Conservation (phyloP, 495 filamentous ascomycete species). For the Penicillium maclennaniae region DNA sequence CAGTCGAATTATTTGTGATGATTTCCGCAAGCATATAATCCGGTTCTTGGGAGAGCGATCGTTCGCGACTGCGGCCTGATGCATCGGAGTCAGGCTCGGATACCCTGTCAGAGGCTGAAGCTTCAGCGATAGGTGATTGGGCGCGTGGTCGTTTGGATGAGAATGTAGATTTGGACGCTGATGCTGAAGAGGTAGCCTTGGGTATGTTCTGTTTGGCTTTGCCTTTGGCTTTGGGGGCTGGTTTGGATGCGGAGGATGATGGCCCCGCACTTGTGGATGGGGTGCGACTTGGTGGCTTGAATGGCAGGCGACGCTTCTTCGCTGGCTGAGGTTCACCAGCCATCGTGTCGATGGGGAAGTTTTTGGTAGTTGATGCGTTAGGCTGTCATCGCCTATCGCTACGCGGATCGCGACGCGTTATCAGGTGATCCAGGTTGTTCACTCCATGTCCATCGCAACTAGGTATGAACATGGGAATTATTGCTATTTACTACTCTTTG, state of each 20-base stretch:
- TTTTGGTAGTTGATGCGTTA: neutral
- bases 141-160: slow-evolving; percentile 10
- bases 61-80: slow-evolving; percentile 15
- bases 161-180: slow-evolving; percentile 15
- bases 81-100: slow-evolving; percentile 23
- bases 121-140: slow-evolving; percentile 11
- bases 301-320: slow-evolving; percentile 45
- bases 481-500: no score
- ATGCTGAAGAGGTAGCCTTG: slow-evolving; percentile 16
- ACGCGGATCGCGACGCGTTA: slow-evolving; percentile 25
- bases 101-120: slow-evolving; percentile 15
- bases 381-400: neutral
- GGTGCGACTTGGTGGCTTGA: slow-evolving; percentile 48
- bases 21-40: slow-evolving; percentile 49
- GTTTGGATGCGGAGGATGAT: slow-evolving; percentile 6
- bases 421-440: slow-evolving; percentile 32
- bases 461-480: neutral
- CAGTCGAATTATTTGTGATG: slow-evolving; percentile 23
- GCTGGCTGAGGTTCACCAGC: slow-evolving; percentile 33
- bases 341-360: slow-evolving; percentile 19
- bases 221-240: slow-evolving; percentile 26
- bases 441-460: neutral
- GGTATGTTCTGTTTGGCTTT: slow-evolving; percentile 17
- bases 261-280: slow-evolving; percentile 15
- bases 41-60: slow-evolving; percentile 30